Evolutionary conservation across 495 filamentous ascomycete genomes (phyloP).

Genomic region (Diplogelasinospora grovesii): DNA sequence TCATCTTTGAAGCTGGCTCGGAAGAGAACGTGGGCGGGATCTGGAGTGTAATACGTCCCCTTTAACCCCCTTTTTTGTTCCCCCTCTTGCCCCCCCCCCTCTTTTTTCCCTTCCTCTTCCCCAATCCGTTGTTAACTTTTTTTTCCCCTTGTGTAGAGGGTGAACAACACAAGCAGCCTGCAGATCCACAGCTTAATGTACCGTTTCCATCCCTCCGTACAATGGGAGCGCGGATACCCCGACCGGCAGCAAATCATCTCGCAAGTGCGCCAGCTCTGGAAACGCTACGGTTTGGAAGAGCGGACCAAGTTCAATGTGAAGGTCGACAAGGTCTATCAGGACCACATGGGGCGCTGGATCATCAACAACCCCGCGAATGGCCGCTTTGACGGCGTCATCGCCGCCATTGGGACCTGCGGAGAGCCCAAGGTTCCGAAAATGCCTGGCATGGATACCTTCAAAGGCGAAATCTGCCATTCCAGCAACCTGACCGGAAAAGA

Average conservation of each 20-base stretch:
- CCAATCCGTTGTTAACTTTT: too few species aligned
- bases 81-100: too few species aligned
- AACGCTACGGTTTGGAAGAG: slow-evolving; percentile 62
- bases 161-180: slow-evolving; percentile 75
- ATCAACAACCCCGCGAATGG: slow-evolving; percentile 66
- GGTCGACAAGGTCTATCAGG: slow-evolving; percentile 62
- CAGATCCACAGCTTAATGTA: slow-evolving; percentile 87
- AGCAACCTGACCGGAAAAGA: slow-evolving; percentile 59
- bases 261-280: slow-evolving; percentile 66
- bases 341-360: slow-evolving; percentile 67
- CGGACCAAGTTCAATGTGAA: slow-evolving; percentile 65
- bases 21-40: slow-evolving; percentile 67
- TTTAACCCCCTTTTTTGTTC: too few species aligned
- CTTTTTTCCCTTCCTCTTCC: slow-evolving; percentile 1
- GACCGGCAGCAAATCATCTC: slow-evolving; percentile 64
- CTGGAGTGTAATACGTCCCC: slow-evolving; percentile 77
- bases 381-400: slow-evolving; percentile 69
- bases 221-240: slow-evolving; percentile 69
- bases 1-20: slow-evolving; percentile 65
- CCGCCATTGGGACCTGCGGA: slow-evolving; percentile 72
- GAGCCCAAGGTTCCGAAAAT: slow-evolving; percentile 65
- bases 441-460: slow-evolving; percentile 58
- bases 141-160: slow-evolving; percentile 48
- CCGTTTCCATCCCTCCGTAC: slow-evolving; percentile 75
- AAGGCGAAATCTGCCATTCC: slow-evolving; percentile 65